Percentiles rank a stretch among this genome's conserved stretches.
Evolutionary conservation across 2,329 filamentous ascomycete species (phyloP).

Genomic region (Hypoxylon sp.): DNA sequence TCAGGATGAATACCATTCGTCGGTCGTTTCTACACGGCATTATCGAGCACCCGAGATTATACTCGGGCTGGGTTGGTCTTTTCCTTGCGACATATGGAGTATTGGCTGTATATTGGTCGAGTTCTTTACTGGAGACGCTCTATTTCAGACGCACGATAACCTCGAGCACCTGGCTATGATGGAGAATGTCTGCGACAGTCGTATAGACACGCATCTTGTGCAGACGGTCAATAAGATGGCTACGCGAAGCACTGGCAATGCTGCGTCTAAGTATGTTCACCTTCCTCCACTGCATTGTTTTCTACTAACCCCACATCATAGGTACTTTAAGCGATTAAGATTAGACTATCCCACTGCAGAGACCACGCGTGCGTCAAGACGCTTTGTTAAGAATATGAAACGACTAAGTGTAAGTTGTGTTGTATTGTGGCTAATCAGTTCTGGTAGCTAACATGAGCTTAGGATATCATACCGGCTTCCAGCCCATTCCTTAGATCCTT

Average conservation of each 20-base stretch:
- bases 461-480: conserved; percentile 76
- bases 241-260: conserved; percentile 70
- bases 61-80: conserved; percentile 78
- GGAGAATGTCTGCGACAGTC: conserved; percentile 74
- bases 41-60: conserved; percentile 81
- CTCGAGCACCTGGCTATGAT: conserved; percentile 83
- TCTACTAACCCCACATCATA: conserved; percentile 56
- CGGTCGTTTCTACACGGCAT: conserved; percentile 78
- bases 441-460: conserved; percentile 43
- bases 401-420: conserved; percentile 68
- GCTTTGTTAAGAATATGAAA: conserved; percentile 82
- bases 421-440: background rate
- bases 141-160: conserved; percentile 81
- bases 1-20: conserved; percentile 80
- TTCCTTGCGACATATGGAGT: conserved; percentile 81
- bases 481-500: conserved; percentile 74
- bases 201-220: conserved; percentile 72
- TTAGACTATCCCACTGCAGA: conserved; percentile 76
- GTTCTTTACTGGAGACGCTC: conserved; percentile 78
- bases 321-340: conserved; percentile 76
- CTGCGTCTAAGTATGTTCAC: conserved; percentile 72
- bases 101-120: conserved; percentile 81
- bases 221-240: conserved; percentile 70
- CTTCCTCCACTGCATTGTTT: background rate
- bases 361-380: conserved; percentile 73